Base-by-base conservation (phyloP, 1,284 basidiomycete genomes). In the Vanrija humicola region DNA sequence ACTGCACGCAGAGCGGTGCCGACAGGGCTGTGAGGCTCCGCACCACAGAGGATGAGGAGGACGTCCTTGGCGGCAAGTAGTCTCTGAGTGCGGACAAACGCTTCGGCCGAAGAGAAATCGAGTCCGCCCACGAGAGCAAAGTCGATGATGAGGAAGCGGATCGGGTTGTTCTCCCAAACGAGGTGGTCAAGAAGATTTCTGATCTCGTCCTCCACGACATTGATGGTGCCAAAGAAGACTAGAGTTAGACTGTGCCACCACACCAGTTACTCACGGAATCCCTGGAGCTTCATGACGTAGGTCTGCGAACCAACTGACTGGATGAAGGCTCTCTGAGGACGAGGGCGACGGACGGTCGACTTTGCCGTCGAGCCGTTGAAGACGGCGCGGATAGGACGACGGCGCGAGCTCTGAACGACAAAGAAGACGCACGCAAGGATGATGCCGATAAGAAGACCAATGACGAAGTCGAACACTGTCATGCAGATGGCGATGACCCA, bases 191-290 rank as follows among this genome's bases (percentile, higher is more conserved):
- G 82, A 19, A 92, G 80, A 16, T 81, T 87, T 80, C 63, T 68
- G 51, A 78, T 77, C 58, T 77, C 75, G 39, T 87, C 86, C 74
- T 97, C 93, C 55, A 96, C 90, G 43, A 86, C 80, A 0, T 87
- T 82, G 66, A 97, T 95, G 0, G 93, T 97, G 5, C 96, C 95
- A 73, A 98, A 98, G 82, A 98, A 98, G 38, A 98, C 72, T 75
- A 46, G 6, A 44, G 12, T n/a, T 50, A 49, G 38, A 29, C 4
- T 15, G 23, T 21, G 1, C 26, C 19, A 15, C 34, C 43, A 42
- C 28, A 19, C 40, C 44, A 53, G n/a, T 10, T 46, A 76, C 49
- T 64, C 48, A 73, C 72, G 56, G 66, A 77, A 77, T 79, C 88
- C 90, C 81, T 98, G 94, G 7, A 98, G 77, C 62, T 89, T 86